These are phyloP conservation scores for Ustilago sp. DNA, from an alignment of 1,284 basidiomycete genomes.

Conservation along the genomic window DNA sequence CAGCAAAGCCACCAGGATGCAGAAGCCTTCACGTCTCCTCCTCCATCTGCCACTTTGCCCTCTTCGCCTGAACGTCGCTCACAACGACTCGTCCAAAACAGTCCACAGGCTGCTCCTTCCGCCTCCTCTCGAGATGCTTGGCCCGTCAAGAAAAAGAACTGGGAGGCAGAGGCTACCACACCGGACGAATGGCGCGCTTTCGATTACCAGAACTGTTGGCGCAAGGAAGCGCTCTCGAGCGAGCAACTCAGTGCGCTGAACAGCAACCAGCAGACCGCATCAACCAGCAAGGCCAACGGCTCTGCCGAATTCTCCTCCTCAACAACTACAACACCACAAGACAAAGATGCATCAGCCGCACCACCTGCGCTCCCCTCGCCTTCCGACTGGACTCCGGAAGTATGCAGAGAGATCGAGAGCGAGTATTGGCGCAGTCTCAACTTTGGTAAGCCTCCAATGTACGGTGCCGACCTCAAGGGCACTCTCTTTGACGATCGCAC, in stretches of 20 bases:
- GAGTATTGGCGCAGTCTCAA: conserved; percentile 93
- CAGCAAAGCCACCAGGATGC: background rate
- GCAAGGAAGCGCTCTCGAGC: conserved; percentile 55
- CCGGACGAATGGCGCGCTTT: conserved; percentile 62
- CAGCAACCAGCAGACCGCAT: background rate
- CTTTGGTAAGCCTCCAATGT: conserved; percentile 89
- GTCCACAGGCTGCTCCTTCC: conserved; percentile 11
- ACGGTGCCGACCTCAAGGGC: conserved; percentile 92
- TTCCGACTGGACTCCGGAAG: conserved; percentile 54
- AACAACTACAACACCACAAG: background rate
- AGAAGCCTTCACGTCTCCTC: conserved; percentile 17
- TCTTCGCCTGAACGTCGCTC: conserved; percentile 30
- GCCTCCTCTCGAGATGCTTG: conserved; percentile 34
- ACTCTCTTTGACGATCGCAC: conserved; percentile 87
- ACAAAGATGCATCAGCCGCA: background rate
- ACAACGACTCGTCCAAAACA: conserved; percentile 17
- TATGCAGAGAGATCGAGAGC: conserved; percentile 87
- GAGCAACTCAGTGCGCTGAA: conserved; percentile 28
- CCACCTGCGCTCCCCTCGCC: conserved; percentile 20
- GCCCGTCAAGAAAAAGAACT: conserved; percentile 53
- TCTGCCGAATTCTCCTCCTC: background rate
- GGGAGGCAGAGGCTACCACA: conserved; percentile 55
- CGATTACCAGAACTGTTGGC: conserved; percentile 62
- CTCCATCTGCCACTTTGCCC: conserved; percentile 15
- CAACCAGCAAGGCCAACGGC: conserved; percentile 5